Base-by-base conservation (phyloP, 257 asterid genomes). In the Leptodermis oblonga region DNA sequence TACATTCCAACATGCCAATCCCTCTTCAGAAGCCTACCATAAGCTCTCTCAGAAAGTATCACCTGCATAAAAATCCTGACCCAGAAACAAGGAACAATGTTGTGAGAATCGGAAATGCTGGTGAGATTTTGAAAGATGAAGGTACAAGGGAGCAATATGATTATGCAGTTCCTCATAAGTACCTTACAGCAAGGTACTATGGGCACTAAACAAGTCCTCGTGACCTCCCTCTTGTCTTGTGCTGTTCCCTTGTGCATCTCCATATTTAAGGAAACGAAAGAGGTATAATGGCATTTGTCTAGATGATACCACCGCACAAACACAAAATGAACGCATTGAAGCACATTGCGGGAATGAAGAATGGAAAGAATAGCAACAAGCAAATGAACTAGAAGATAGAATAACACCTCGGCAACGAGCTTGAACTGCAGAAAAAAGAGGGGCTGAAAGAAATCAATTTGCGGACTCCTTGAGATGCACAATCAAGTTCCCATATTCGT, bases 61-160 rank as follows among this genome's bases (percentile, higher is more conserved):
- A 89, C 79, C 96, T 94, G 76, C 96, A 92, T 78, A 92, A 92
- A 72, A 92, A 90, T 70, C 95, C 92, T 28, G 93, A 84, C 81
- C 94, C 95, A 0, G 98, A 88, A 70, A 86, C 92, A 67, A 90
- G 43, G 85, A 90, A 87, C 78, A 5, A 62, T 39, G 88, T 88
- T 69, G 94, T 92, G 58, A 93, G 85, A 81, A 81, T 87, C 65
- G 94, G 95, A 13, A 90, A 84, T 85, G 96, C 96, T 53, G 90
- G 90, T 63, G 97, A 90, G 96, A 90, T 87, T 78, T 77, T 90
- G 83, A 93, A 90, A 86, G 95, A 88, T 79, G 96, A 88, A 78
- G 88, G 92, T 68, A 90, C 97, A 18, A 88, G 96, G 81, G 98
- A 86, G 80, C 96, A 92, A 71, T 92, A 90, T 78, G 96, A 88